Conservation (phyloP, 371 early-diverging fungal genomes). For the Rhizopus microsporus region DNA sequence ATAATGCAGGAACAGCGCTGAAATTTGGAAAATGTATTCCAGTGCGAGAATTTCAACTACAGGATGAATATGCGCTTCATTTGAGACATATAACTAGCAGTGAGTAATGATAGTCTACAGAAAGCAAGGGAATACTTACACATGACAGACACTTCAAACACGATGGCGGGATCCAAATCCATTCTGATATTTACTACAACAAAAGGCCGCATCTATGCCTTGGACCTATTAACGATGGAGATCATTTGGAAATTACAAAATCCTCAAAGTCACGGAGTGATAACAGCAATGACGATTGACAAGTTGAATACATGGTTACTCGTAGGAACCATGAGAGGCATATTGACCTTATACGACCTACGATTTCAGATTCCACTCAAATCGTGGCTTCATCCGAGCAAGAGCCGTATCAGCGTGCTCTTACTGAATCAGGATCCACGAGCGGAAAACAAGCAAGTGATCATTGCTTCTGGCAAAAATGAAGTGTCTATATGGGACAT, state of each 20-base stretch:
- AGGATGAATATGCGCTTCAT: conserved; percentile 67
- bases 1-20: conserved; percentile 43
- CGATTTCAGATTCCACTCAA: conserved; percentile 79
- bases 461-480: conserved; percentile 71
- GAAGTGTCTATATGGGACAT: conserved; percentile 90
- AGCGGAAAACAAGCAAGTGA: conserved; percentile 47
- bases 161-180: conserved; percentile 68
- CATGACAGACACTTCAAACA: conserved; percentile 38
- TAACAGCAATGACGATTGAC: conserved; percentile 75
- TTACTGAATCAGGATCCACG: conserved; percentile 54
- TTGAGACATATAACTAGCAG: conserved; percentile 77
- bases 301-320: conserved; percentile 67
- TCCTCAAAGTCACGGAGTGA: conserved; percentile 57
- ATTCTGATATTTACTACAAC: conserved; percentile 80
- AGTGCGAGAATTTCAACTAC: conserved; percentile 56
- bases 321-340: conserved; percentile 83
- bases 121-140: too few species aligned
- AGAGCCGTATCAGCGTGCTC: conserved; percentile 67
- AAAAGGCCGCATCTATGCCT: conserved; percentile 72
- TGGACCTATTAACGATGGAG: conserved; percentile 77
- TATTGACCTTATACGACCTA: conserved; percentile 81
- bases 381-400: conserved; percentile 81
- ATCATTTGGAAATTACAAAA: conserved; percentile 66
- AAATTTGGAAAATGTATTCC: conserved; percentile 66
- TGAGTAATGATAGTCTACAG: conserved; percentile 21